Evolutionary conservation across 2,329 filamentous ascomycete species (phyloP).

Genomic region (Incumbomyces lentus): DNA sequence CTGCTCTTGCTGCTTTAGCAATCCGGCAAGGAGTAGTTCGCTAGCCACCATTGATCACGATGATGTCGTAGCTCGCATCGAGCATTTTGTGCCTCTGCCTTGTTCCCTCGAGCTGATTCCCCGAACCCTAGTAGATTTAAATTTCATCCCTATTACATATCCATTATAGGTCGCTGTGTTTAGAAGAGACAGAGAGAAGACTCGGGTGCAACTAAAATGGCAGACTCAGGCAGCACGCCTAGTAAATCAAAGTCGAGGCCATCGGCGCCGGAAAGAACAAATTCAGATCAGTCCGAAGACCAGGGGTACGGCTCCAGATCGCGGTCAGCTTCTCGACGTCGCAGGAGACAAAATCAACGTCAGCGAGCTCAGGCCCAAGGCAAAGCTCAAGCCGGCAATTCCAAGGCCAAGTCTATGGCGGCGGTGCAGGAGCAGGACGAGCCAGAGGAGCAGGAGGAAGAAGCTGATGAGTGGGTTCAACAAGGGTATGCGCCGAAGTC

Average conservation of each 20-base stretch:
- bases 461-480: slow-evolving; percentile 9
- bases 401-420: slow-evolving; percentile 19
- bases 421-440: slow-evolving; percentile 17
- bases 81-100: slow-evolving; percentile 6
- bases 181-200: neutral
- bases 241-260: slow-evolving; percentile 14
- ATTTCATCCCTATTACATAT: slow-evolving; percentile 3
- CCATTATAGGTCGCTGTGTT: slow-evolving; percentile 4
- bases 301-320: slow-evolving; percentile 22
- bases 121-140: neutral
- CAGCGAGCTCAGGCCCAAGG: slow-evolving; percentile 12
- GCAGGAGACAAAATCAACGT: slow-evolving; percentile 21
- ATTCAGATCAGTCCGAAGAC: slow-evolving; percentile 18
- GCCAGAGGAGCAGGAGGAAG: slow-evolving; percentile 12
- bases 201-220: slow-evolving; percentile 9
- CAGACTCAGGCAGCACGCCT: slow-evolving; percentile 17
- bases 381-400: slow-evolving; percentile 14
- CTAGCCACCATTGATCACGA: neutral
- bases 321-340: slow-evolving; percentile 19
- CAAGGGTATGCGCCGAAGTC: slow-evolving; percentile 7
- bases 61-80: slow-evolving; percentile 8
- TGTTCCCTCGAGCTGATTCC: neutral
- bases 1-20: slow-evolving; percentile 4
- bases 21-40: neutral
- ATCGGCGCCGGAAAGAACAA: slow-evolving; percentile 13